Conservation (phyloP, 768 basidiomycete species). For the Bullera alba region DNA sequence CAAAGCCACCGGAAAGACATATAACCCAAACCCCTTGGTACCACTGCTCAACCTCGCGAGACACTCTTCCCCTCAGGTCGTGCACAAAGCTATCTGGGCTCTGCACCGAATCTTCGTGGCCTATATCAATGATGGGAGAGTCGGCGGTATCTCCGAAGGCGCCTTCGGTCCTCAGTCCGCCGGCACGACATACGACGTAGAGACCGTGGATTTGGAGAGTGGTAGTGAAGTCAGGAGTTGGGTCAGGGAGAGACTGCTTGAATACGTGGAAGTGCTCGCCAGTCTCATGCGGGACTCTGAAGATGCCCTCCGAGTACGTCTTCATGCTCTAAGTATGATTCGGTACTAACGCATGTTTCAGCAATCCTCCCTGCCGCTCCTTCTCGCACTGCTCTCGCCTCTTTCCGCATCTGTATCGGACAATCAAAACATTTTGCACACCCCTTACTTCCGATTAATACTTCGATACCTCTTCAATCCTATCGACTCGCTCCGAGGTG, state of each 20-base stretch:
- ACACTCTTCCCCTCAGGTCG: slow-evolving; percentile 51
- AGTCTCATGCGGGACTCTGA: slow-evolving; percentile 73
- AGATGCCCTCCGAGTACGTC: slow-evolving; percentile 61
- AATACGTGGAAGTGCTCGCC: slow-evolving; percentile 63
- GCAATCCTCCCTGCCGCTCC: slow-evolving; percentile 32
- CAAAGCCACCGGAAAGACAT: slow-evolving; percentile 54
- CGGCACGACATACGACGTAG: too few relatives aligned
- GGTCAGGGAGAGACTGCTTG: slow-evolving; percentile 68
- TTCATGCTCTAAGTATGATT: background rate
- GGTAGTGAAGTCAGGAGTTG: slow-evolving; percentile 57
- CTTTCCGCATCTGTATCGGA: slow-evolving; percentile 23
- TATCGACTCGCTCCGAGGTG: slow-evolving; percentile 31
- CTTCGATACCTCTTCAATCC: slow-evolving; percentile 18
- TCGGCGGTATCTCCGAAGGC: slow-evolving; percentile 38
- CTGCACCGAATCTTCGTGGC: slow-evolving; percentile 69
- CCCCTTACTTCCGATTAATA: slow-evolving; percentile 27
- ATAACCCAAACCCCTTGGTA: slow-evolving; percentile 64
- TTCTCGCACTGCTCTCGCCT: slow-evolving; percentile 28
- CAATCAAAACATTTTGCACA: slow-evolving; percentile 24
- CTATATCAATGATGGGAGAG: slow-evolving; percentile 57
- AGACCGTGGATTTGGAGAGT: slow-evolving; percentile 48
- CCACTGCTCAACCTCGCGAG: slow-evolving; percentile 63
- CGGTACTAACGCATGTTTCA: background rate
- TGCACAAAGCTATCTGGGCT: slow-evolving; percentile 72
- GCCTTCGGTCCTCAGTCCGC: slow-evolving; percentile 46